phyloP scores from a whole-genome alignment of 2,329 filamentous ascomycete genomes.

The Helminthosporium solani region DNA sequence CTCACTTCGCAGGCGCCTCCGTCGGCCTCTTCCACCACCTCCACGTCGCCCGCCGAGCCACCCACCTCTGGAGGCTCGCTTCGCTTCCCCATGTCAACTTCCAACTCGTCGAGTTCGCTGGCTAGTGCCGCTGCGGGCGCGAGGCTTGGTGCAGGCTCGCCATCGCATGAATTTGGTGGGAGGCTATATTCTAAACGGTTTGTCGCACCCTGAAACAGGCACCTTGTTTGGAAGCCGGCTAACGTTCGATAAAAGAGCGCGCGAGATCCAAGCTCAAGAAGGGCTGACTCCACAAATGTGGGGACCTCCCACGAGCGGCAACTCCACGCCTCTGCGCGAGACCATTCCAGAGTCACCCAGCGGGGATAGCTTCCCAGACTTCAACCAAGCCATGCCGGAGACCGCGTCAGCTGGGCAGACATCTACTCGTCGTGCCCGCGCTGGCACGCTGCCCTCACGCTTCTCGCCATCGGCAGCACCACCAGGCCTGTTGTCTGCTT shows the following conservation, averaged over 20 bases:
- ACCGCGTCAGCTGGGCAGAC: slow-evolving; percentile 58
- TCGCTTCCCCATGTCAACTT: slow-evolving; percentile 72
- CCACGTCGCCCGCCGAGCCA: slow-evolving; percentile 77
- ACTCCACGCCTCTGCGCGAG: slow-evolving; percentile 93
- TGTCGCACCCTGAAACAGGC: slow-evolving; percentile 44
- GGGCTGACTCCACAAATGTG: slow-evolving; percentile 74
- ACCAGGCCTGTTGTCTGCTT: slow-evolving; percentile 55
- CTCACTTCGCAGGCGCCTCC: slow-evolving; percentile 65
- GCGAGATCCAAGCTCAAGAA: slow-evolving; percentile 97
- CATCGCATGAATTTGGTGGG: slow-evolving; percentile 81
- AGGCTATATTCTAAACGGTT: slow-evolving; percentile 93
- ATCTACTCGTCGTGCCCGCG: slow-evolving; percentile 76
- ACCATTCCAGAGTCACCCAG: slow-evolving; percentile 96
- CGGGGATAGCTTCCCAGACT: slow-evolving; percentile 88
- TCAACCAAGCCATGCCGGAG: slow-evolving; percentile 69
- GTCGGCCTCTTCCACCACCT: slow-evolving; percentile 77
- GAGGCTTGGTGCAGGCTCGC: slow-evolving; percentile 89
- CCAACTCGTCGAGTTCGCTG: slow-evolving; percentile 59
- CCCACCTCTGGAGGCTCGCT: slow-evolving; percentile 58
- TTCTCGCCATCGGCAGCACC: slow-evolving; percentile 76
- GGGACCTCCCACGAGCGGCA: slow-evolving; percentile 94
- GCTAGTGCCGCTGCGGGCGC: slow-evolving; percentile 55
- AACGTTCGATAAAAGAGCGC: slow-evolving; percentile 61
- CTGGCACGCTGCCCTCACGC: slow-evolving; percentile 92
- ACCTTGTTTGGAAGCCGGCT: slow-evolving; percentile 24